Conservation (phyloP, 2,329 filamentous ascomycete genomes). For the Ceratocystis colombiana region DNA sequence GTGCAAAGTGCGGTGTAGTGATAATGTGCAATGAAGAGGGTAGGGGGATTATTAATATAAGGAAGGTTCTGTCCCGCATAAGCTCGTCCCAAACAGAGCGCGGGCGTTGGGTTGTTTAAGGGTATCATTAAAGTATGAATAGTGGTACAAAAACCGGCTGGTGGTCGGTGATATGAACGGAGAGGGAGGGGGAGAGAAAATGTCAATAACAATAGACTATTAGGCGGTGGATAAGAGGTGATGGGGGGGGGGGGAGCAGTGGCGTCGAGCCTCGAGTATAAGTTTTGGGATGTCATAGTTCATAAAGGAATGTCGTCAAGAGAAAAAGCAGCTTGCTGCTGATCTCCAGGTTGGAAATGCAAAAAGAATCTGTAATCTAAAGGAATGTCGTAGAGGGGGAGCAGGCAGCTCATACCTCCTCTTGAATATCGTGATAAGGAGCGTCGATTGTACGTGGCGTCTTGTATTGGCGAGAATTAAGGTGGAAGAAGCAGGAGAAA, state of each 20-base stretch:
- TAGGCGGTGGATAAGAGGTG: neutral
- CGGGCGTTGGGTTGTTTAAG: constrained; percentile 20
- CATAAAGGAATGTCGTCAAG: constrained; percentile 22
- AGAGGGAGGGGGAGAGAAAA: neutral
- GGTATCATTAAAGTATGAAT: constrained; percentile 23
- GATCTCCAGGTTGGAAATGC: constrained; percentile 11
- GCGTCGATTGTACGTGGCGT: constrained; percentile 24
- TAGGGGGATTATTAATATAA: constrained; percentile 5
- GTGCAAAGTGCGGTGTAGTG: constrained; percentile 14
- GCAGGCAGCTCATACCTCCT: constrained; percentile 4
- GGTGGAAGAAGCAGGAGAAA: constrained; percentile 2
- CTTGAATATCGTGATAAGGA: constrained; percentile 21
- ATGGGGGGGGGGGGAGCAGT: constrained; percentile 6
- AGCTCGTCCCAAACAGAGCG: constrained; percentile 16
- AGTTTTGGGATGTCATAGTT: constrained; percentile 4
- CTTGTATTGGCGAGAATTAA: constrained; percentile 21
- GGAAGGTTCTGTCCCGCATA: constrained; percentile 23
- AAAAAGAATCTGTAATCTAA: constrained; percentile 16
- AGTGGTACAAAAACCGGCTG: constrained; percentile 20
- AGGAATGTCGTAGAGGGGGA: constrained; percentile 19
- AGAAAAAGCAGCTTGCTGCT: constrained; percentile 16
- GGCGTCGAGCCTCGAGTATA: constrained; percentile 24
- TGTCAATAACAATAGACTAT: neutral
- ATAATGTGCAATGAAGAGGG: constrained; percentile 13
- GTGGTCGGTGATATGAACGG: neutral